These are phyloP conservation scores for Xylaria curta DNA, from an alignment of 495 filamentous ascomycete species.

Conservation along the genomic window DNA sequence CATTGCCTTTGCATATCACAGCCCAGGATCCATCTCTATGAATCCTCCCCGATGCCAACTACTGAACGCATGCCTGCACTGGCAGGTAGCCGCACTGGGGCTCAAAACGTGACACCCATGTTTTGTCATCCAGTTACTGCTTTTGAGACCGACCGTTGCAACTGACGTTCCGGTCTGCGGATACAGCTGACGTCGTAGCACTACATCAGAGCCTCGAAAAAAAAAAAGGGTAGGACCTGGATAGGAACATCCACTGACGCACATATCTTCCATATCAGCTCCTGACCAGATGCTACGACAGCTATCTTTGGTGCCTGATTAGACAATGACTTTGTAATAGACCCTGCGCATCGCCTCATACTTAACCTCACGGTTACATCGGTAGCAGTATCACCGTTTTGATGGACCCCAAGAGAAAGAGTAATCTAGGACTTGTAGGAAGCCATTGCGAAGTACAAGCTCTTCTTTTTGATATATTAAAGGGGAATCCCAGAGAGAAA, in stretches of 20 bases:
- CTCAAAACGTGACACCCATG: constrained; percentile 17
- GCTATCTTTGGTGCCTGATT: constrained; percentile 10
- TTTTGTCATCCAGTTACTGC: constrained; percentile 25
- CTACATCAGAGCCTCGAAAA: constrained; percentile 25
- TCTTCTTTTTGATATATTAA: constrained; percentile 14
- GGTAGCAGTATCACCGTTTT: constrained; percentile 9
- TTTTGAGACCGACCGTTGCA: constrained; percentile 16
- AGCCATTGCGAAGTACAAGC: constrained; percentile 4
- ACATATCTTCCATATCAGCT: constrained; percentile 23
- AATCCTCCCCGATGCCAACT: constrained; percentile 24
- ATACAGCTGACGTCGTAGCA: constrained; percentile 30
- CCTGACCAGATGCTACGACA: constrained; percentile 23
- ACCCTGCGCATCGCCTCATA: constrained; percentile 15
- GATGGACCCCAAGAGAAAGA: constrained; percentile 11
- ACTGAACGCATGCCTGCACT: constrained; percentile 20
- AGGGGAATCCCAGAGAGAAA: constrained; percentile 1
- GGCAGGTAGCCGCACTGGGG: constrained; percentile 25
- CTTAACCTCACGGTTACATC: constrained; percentile 24
- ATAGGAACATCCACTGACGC: constrained; percentile 25
- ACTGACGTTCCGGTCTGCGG: constrained; percentile 23
- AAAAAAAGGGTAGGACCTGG: constrained; percentile 26
- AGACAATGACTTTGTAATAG: constrained; percentile 1
- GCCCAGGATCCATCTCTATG: constrained; percentile 17
- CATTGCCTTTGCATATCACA: constrained; percentile 16
- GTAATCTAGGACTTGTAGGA: constrained; percentile 25